These are phyloP conservation scores for Podila horticola DNA, from an alignment of 192 early-diverging fungal genomes.

Conservation along the genomic window DNA sequence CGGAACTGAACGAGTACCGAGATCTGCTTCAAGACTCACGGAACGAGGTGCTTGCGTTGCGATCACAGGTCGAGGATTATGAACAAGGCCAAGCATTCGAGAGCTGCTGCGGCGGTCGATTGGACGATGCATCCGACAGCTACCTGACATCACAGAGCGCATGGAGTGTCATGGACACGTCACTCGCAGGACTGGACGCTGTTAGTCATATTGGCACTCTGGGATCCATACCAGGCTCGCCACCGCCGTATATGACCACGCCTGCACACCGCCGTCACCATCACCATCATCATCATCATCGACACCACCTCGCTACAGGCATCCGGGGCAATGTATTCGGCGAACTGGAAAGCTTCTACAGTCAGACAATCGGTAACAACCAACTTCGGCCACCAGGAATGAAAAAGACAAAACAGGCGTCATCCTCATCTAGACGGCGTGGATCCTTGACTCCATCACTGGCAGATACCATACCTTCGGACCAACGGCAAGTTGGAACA, in stretches of 20 bases:
- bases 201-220: constrained; percentile 47
- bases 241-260: constrained; percentile 33
- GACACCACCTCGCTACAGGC: constrained; percentile 8
- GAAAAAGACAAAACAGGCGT: constrained; percentile 9
- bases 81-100: constrained; percentile 50
- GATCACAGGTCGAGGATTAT: constrained; percentile 57
- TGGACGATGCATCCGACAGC: constrained; percentile 22
- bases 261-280: constrained; percentile 10
- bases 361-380: constrained; percentile 12
- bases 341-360: constrained; percentile 42
- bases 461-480: neutral
- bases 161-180: constrained; percentile 34
- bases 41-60: constrained; percentile 55
- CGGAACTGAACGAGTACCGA: constrained; percentile 57
- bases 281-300: constrained; percentile 13
- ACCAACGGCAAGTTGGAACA: neutral
- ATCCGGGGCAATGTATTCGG: constrained; percentile 46
- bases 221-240: constrained; percentile 39
- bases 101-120: constrained; percentile 20
- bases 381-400: neutral
- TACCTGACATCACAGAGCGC: constrained; percentile 26
- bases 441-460: neutral
- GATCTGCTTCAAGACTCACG: constrained; percentile 59
- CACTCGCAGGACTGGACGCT: constrained; percentile 33
- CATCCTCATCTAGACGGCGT: neutral